Percentiles rank a stretch among this genome's conserved stretches.
Evolutionary conservation across 176 grass and related monocot genomes (phyloP).

Genomic region (Oryza glumipatula): DNA sequence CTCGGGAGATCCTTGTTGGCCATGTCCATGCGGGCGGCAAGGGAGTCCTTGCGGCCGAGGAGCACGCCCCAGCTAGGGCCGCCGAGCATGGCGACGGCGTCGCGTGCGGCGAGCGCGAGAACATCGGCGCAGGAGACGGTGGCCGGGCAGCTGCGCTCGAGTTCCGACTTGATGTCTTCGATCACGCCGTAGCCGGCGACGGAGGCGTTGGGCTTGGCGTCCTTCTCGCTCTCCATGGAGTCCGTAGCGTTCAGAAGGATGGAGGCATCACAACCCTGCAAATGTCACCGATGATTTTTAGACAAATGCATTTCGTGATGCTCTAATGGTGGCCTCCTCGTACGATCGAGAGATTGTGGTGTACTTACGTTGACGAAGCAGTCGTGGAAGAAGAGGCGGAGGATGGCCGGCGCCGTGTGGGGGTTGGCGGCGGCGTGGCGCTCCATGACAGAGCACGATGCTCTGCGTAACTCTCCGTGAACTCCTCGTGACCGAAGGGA

Average conservation of each 20-base stretch:
- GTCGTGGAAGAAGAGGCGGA: conserved; percentile 85
- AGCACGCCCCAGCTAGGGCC: conserved; percentile 66
- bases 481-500: background rate
- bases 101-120: conserved; percentile 54
- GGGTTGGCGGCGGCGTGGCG: conserved; percentile 1
- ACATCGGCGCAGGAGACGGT: conserved; percentile 68
- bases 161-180: conserved; percentile 56
- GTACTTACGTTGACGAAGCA: conserved; percentile 68
- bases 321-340: too few relatives aligned
- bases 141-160: conserved; percentile 53
- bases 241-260: conserved; percentile 53
- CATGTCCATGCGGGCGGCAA: background rate
- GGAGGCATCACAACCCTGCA: conserved; percentile 68
- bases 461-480: conserved; percentile 33
- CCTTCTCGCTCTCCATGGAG: conserved; percentile 49
- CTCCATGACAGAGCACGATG: conserved; percentile 48
- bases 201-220: conserved; percentile 40
- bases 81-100: conserved; percentile 63
- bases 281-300: too few relatives aligned
- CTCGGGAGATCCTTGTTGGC: conserved; percentile 47
- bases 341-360: too few relatives aligned
- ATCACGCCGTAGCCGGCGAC: conserved; percentile 53
- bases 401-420: conserved; percentile 56
- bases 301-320: background rate
- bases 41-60: conserved; percentile 75